Evolutionary conservation across 495 filamentous ascomycete genomes (phyloP), one percentile per base, ranked within the genome.

Genomic region (Xylaria acuta): DNA sequence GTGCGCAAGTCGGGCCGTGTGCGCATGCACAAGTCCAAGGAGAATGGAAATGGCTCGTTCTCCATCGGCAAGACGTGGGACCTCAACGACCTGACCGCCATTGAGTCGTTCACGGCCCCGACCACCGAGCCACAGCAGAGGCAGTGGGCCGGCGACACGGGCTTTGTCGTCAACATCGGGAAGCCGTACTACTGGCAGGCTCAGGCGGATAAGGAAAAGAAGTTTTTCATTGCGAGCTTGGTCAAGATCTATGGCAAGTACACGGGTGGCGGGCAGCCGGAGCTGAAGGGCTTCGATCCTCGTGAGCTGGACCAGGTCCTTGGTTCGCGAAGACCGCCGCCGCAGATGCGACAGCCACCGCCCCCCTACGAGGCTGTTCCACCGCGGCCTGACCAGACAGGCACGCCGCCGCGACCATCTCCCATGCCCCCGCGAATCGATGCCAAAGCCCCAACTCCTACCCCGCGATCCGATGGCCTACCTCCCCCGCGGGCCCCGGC

Each of bases 181-280:
- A 99, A 99, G 80, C 92, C 94, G 0, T 99, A 99, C 80, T 98
- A 97, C 80, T 99, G 96, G 96, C 91, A 96, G 82, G 94, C 97
- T 22, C 88, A 91, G 47, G 95, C 91, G 16, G 87, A 91, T 58
- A 97, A 97, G 83, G 96, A 98, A 81, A 98, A 98, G 85, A 94
- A 97, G 69, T 98, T 97, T 82, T 99, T 99, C 80, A 97, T 98
- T 77, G 92, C 91, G 34, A 97, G 94, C 77, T 80, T 98, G 72
- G 88, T 98, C 71, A 98, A 98, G 82, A 97, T 99, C 47, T 99
- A 92, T 79, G 91, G 88, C 70, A 98, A 98, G 78, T 99, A 98
- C 78, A 98, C 97, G 14, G 92, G 93, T 34, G 96, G 97, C 12
- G 92, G 89, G 71, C 81, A 91, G 30, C 96, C 96, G 27, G 87